phyloP scores from a whole-genome alignment of 2,329 filamentous ascomycete genomes.

The Ceratocystis alfenasii region DNA sequence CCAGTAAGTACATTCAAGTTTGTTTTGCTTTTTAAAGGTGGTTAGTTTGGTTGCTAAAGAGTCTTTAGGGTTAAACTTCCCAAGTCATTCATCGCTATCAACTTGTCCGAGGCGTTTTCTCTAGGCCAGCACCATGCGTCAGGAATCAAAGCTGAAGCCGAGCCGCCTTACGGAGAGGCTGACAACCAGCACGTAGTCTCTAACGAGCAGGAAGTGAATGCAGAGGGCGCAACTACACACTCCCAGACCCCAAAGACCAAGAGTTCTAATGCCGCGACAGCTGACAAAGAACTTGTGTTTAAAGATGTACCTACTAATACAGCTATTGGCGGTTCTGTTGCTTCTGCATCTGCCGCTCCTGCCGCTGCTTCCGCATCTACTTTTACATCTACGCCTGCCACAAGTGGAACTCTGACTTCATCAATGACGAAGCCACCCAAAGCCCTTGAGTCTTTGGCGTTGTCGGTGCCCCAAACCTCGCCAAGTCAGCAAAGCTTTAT shows the following conservation, averaged over 20 bases:
- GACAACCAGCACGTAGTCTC: not conserved
- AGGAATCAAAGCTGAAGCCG: conserved; percentile 29
- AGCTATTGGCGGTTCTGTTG: too few relatives aligned
- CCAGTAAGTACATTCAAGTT: conserved; percentile 48
- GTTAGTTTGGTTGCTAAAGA: not conserved
- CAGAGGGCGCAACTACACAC: too few relatives aligned
- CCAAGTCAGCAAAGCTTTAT: conserved; percentile 15
- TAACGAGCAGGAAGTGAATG: not conserved
- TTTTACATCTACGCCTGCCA: not conserved
- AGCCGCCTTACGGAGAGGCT: conserved; percentile 20
- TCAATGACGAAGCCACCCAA: not conserved
- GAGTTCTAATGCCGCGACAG: not conserved
- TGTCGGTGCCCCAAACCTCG: not conserved
- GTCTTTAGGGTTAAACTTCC: conserved; percentile 48
- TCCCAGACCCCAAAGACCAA: not conserved
- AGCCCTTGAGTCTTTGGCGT: not conserved
- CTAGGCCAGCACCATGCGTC: conserved; percentile 42
- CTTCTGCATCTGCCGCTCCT: not conserved
- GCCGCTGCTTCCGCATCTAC: not conserved
- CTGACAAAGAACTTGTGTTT: not conserved
- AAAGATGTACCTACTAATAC: too few relatives aligned
- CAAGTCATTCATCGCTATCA: conserved; percentile 54
- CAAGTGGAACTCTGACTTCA: not conserved
- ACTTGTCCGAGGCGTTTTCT: conserved; percentile 50
- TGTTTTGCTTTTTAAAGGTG: conserved; percentile 23